These are phyloP conservation scores for Ceriops decandra DNA, from an alignment of 345 rosid species.

Conservation along the genomic window DNA sequence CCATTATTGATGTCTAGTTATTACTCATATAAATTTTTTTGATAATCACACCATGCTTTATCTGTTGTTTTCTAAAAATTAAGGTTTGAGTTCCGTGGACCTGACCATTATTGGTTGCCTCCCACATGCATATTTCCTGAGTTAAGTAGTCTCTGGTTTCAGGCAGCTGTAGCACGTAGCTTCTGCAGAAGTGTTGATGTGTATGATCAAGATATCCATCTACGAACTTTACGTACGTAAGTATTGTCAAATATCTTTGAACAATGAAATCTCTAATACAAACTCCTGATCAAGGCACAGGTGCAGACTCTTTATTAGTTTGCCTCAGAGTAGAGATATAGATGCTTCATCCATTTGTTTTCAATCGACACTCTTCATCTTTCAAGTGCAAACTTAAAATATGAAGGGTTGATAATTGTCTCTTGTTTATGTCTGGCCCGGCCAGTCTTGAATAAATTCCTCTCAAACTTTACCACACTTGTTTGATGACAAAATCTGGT, in stretches of 20 bases:
- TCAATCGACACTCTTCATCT: not conserved
- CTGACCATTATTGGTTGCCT: not conserved
- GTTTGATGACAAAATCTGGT: too few relatives aligned
- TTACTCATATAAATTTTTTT: not conserved
- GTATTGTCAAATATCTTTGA: conserved; percentile 12
- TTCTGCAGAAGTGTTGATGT: conserved; percentile 56
- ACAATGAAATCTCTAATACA: too few relatives aligned
- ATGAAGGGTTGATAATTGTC: too few relatives aligned
- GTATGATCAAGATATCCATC: conserved; percentile 72
- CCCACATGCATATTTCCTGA: not conserved
- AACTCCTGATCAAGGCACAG: too few relatives aligned
- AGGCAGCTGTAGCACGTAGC: conserved; percentile 67
- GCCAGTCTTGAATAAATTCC: too few relatives aligned
- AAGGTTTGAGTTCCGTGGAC: conserved; percentile 1
- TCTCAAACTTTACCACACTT: too few relatives aligned
- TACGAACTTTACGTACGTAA: conserved; percentile 52
- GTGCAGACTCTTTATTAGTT: too few relatives aligned
- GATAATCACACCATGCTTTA: not conserved
- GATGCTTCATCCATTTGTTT: not conserved
- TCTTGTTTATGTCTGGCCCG: too few relatives aligned
- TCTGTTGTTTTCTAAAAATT: not conserved
- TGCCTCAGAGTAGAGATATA: too few relatives aligned
- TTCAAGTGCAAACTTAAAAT: too few relatives aligned
- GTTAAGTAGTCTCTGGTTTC: conserved; percentile 17
- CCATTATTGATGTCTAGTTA: not conserved